phyloP scores from a whole-genome alignment of 2,329 filamentous ascomycete species.

The Aplosporella prunicola region DNA sequence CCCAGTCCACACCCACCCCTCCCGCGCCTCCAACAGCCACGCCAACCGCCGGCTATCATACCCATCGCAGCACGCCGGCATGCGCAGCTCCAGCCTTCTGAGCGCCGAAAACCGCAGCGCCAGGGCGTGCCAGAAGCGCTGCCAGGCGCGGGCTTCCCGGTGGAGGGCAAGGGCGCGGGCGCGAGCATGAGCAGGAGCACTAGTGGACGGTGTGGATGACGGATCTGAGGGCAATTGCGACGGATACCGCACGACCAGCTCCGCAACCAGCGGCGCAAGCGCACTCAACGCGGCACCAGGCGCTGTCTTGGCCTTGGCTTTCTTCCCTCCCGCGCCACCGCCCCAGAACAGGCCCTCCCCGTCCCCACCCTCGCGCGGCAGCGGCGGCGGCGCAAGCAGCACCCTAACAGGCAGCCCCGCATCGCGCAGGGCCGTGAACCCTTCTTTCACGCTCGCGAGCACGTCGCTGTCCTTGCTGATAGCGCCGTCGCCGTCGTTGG shows the following conservation, averaged over 20 bases:
- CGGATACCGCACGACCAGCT: constrained; percentile 2
- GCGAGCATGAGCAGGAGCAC: not conserved
- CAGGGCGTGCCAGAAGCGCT: constrained; percentile 2
- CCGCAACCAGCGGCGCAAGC: constrained; percentile 1
- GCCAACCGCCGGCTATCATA: constrained; percentile 1
- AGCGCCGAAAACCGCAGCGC: constrained; percentile 3
- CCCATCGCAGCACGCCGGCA: constrained; percentile 2
- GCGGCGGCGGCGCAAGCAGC: constrained; percentile 1
- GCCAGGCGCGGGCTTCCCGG: constrained; percentile 6
- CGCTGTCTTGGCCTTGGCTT: not conserved
- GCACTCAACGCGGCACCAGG: too few relatives aligned
- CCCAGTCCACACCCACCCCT: not conserved
- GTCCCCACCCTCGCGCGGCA: not conserved
- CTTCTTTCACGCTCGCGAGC: not conserved
- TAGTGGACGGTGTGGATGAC: not conserved
- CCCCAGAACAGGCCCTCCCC: constrained; percentile 7
- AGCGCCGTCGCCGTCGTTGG: not conserved
- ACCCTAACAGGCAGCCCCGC: constrained; percentile 1
- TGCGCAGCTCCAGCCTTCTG: constrained; percentile 2
- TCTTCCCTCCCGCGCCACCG: not conserved
- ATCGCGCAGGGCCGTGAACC: not conserved
- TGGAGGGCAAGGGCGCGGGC: too few relatives aligned
- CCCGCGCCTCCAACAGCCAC: not conserved
- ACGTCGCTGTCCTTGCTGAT: not conserved
- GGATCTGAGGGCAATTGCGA: too few relatives aligned